Conservation (phyloP, 202 grass and related monocot genomes). For the Digitaria exilis region DNA sequence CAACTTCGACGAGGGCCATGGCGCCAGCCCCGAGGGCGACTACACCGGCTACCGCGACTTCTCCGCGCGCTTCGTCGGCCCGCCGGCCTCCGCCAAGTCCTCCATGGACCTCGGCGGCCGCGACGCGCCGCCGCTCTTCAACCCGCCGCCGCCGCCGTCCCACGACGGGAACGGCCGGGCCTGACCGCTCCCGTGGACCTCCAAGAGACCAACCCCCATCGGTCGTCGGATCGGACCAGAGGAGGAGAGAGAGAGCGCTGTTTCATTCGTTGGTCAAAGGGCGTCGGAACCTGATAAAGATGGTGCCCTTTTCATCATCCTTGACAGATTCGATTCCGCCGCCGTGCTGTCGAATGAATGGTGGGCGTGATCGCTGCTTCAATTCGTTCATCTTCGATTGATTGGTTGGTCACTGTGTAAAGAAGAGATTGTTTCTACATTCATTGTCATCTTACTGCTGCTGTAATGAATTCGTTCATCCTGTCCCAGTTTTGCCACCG, state of each 20-base stretch:
- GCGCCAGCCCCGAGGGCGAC: slow-evolving; percentile 67
- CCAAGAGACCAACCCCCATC: not conserved
- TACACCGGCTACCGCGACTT: slow-evolving; percentile 71
- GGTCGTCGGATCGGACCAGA: slow-evolving; percentile 11
- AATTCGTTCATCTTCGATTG: slow-evolving; percentile 26
- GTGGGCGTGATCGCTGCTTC: slow-evolving; percentile 24
- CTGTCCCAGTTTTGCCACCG: slow-evolving; percentile 49
- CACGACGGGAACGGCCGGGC: slow-evolving; percentile 13
- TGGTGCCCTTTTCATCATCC: slow-evolving; percentile 33
- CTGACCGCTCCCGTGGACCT: too few species aligned
- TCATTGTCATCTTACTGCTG: slow-evolving; percentile 1
- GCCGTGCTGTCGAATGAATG: not conserved
- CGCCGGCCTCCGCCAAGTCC: slow-evolving; percentile 61
- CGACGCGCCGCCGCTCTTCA: slow-evolving; percentile 59
- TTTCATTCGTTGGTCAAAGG: not conserved
- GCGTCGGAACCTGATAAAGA: slow-evolving; percentile 6
- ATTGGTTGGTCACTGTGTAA: slow-evolving; percentile 34
- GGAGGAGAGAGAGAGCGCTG: slow-evolving; percentile 16
- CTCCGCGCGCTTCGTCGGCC: slow-evolving; percentile 73
- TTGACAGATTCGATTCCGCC: slow-evolving; percentile 17
- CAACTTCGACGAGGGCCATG: slow-evolving; percentile 95
- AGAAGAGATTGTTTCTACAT: slow-evolving; percentile 17
- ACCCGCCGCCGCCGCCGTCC: not conserved
- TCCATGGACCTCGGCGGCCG: slow-evolving; percentile 78
- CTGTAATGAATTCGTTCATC: slow-evolving; percentile 24